Percentiles rank a stretch among this genome's conserved stretches.
These are phyloP conservation scores for Fusarium oligoseptatum DNA, from an alignment of 2,329 filamentous ascomycete genomes.

Conservation along the genomic window DNA sequence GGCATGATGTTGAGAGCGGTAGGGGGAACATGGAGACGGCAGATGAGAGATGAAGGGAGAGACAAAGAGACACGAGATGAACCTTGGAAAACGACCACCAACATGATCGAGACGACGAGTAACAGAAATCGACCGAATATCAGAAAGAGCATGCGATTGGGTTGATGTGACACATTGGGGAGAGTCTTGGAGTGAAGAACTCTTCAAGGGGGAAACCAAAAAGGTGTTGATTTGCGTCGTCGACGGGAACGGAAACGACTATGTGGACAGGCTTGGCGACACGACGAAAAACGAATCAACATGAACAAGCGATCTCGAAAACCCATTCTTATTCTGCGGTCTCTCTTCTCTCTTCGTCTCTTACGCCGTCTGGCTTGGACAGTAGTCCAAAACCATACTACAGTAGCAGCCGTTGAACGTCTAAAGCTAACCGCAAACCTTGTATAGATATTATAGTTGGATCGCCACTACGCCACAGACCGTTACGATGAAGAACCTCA, in stretches of 20 bases:
- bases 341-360: constrained; percentile 7
- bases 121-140: neutral
- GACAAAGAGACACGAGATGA: neutral
- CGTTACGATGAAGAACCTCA: constrained; percentile 63
- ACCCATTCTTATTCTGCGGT: neutral
- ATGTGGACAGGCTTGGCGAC: neutral
- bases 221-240: neutral
- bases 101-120: neutral
- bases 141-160: neutral
- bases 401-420: constrained; percentile 11
- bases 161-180: neutral
- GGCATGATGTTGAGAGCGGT: neutral
- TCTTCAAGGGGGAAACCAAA: neutral
- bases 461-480: constrained; percentile 27
- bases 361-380: constrained; percentile 6
- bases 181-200: neutral
- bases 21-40: neutral
- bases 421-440: constrained; percentile 33
- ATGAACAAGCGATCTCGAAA: neutral
- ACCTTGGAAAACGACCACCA: neutral
- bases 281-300: neutral
- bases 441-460: constrained; percentile 31
- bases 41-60: constrained; percentile 10
- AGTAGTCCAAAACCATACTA: neutral
- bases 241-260: neutral